Evolutionary conservation across 1,284 basidiomycete species (phyloP).

Genomic region (Somion occarium): DNA sequence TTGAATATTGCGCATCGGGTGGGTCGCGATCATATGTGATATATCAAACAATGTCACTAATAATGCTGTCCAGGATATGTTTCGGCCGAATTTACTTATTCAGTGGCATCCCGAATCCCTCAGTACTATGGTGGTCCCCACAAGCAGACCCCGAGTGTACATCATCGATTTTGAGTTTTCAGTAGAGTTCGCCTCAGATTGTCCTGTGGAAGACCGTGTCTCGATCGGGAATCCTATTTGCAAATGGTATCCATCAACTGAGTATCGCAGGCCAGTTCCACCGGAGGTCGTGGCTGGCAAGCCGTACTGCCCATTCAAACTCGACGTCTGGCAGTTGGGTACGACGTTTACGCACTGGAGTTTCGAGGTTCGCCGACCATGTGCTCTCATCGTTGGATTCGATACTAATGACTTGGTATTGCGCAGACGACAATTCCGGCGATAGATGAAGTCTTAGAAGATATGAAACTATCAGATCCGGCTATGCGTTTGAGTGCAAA

Average conservation of each 20-base stretch:
- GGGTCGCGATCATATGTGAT: background rate
- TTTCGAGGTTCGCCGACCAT: constrained; percentile 11
- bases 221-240: background rate
- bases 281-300: constrained; percentile 13
- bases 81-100: background rate
- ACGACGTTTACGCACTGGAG: constrained; percentile 5
- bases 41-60: background rate
- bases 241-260: background rate
- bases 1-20: background rate
- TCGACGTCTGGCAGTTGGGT: constrained; percentile 28
- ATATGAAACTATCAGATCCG: background rate
- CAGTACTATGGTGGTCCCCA: background rate
- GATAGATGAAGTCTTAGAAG: background rate
- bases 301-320: constrained; percentile 24
- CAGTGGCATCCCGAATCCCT: background rate
- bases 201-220: constrained; percentile 10
- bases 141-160: background rate
- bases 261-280: constrained; percentile 18
- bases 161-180: background rate
- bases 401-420: background rate
- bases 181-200: constrained; percentile 4
- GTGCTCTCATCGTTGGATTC: background rate
- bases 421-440: background rate
- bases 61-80: background rate
- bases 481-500: background rate